phyloP scores from a whole-genome alignment of 768 basidiomycete genomes.

The Sarcomyxa edulis region DNA sequence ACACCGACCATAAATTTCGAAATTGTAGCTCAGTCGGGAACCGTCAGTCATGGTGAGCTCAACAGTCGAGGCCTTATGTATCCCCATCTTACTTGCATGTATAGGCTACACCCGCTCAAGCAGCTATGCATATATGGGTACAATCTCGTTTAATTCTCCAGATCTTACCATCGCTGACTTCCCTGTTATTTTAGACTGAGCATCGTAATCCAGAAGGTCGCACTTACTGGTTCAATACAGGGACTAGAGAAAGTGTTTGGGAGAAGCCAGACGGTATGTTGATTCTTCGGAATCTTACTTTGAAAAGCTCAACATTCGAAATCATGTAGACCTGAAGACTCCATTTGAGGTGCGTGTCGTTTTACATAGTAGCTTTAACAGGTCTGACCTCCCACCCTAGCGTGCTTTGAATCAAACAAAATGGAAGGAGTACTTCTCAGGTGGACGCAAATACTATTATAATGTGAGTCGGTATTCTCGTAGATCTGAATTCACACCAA shows the following conservation, averaged over 20 bases:
- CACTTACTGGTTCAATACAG: conserved; percentile 96
- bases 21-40: too few species aligned
- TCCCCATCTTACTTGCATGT: too few species aligned
- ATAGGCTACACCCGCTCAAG: conserved; percentile 10
- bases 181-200: conserved; percentile 57
- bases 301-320: conserved; percentile 6
- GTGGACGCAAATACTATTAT: conserved; percentile 88
- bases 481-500: not conserved
- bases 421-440: conserved; percentile 97
- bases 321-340: conserved; percentile 86
- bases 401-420: conserved; percentile 83
- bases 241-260: conserved; percentile 90
- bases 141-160: conserved; percentile 3
- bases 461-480: conserved; percentile 44
- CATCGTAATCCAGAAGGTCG: conserved; percentile 94
- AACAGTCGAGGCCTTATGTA: too few species aligned
- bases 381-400: conserved; percentile 30
- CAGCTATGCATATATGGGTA: conserved; percentile 30
- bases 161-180: conserved; percentile 1
- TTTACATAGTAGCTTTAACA: conserved; percentile 6
- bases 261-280: conserved; percentile 90
- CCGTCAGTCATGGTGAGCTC: too few species aligned
- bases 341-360: conserved; percentile 72
- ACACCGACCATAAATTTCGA: too few species aligned
- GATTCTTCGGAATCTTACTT: not conserved